A percentile compares a stretch with the other conserved stretches of the same genome.
phyloP scores from a whole-genome alignment of 305 asterid species.

The Salvia sclarea region DNA sequence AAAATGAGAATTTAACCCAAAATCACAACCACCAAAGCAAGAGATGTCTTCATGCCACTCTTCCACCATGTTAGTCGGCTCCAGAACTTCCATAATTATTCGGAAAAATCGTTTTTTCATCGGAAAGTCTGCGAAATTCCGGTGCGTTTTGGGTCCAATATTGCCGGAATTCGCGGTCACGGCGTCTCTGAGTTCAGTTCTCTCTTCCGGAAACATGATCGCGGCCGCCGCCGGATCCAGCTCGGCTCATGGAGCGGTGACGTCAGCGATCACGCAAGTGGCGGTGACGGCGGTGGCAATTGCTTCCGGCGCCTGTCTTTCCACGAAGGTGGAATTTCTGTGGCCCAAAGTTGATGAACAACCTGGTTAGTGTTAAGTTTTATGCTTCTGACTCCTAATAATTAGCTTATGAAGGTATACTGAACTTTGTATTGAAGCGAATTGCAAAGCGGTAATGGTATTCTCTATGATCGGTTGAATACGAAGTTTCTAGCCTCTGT shows the following conservation, averaged over 20 bases:
- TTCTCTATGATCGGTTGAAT: background rate
- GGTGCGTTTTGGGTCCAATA: slow-evolving; percentile 46
- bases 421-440: background rate
- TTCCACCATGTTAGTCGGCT: slow-evolving; percentile 46
- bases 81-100: slow-evolving; percentile 43
- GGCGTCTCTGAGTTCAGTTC: slow-evolving; percentile 58
- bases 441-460: background rate
- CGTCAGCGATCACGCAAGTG: slow-evolving; percentile 88
- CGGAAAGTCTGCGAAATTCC: slow-evolving; percentile 42
- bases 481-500: background rate
- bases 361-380: slow-evolving; percentile 46
- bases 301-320: slow-evolving; percentile 97
- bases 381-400: background rate
- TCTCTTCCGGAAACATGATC: slow-evolving; percentile 68
- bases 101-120: slow-evolving; percentile 42
- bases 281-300: slow-evolving; percentile 95
- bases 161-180: slow-evolving; percentile 53
- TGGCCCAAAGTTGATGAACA: slow-evolving; percentile 91
- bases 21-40: slow-evolving; percentile 11
- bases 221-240: slow-evolving; percentile 71
- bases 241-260: slow-evolving; percentile 80
- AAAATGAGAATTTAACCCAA: slow-evolving; percentile 9
- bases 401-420: background rate
- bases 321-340: slow-evolving; percentile 90
- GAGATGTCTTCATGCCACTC: slow-evolving; percentile 53